A percentile compares a stretch with the other conserved stretches of the same genome.
phyloP scores from a whole-genome alignment of 2,329 filamentous ascomycete genomes.

The Pestalotiopsis sp. region DNA sequence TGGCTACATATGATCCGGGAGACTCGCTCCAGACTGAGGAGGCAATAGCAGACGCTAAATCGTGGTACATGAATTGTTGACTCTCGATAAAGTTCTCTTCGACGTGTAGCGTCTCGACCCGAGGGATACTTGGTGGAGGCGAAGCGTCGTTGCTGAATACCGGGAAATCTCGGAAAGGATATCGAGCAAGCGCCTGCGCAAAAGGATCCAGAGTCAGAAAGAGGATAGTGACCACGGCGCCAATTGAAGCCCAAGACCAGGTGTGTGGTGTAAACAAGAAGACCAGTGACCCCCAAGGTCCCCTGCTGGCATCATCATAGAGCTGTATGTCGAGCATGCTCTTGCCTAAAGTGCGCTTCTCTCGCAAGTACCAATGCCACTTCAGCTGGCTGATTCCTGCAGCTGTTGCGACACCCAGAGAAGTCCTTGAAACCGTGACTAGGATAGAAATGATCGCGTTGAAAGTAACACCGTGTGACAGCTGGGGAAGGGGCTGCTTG shows the following conservation, averaged over 20 bases:
- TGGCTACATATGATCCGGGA: not conserved
- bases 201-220: not conserved
- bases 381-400: not conserved
- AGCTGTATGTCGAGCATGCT: not conserved
- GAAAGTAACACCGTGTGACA: not conserved
- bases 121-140: not conserved
- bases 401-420: not conserved
- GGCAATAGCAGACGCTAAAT: not conserved
- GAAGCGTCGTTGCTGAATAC: not conserved
- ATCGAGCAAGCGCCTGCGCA: not conserved
- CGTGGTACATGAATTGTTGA: not conserved
- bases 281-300: not conserved
- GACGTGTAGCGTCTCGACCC: not conserved
- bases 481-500: not conserved
- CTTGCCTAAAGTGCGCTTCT: not conserved
- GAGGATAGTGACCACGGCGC: not conserved
- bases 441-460: not conserved
- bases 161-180: not conserved
- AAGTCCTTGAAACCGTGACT: not conserved
- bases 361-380: not conserved
- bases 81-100: not conserved
- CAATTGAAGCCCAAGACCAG: not conserved
- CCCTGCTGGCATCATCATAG: not conserved
- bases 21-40: not conserved
- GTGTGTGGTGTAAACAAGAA: not conserved